phyloP scores from a whole-genome alignment of 495 filamentous ascomycete genomes.

The Hypoxylon perforatum region DNA sequence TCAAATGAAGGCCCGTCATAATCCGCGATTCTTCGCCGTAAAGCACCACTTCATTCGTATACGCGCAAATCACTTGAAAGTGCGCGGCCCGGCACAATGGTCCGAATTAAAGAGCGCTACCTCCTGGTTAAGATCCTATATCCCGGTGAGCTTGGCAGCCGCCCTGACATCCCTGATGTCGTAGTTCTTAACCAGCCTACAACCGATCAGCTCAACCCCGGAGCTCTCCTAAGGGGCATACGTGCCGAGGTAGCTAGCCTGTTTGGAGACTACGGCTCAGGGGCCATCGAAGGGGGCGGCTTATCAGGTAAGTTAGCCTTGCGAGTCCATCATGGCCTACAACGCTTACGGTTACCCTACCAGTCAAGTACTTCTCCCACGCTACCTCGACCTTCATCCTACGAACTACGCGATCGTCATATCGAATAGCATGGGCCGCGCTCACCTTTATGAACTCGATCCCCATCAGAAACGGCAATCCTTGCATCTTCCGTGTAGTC shows the following conservation, averaged over 20 bases:
- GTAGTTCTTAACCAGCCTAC: constrained; percentile 82
- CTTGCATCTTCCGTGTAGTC: constrained; percentile 86
- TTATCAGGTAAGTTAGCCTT: constrained; percentile 20
- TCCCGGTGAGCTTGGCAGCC: constrained; percentile 64
- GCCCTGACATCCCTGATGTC: constrained; percentile 60
- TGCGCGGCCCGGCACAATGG: too few relatives aligned
- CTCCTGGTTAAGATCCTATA: constrained; percentile 93
- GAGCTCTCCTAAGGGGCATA: constrained; percentile 72
- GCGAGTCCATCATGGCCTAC: constrained; percentile 14
- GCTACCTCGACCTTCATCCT: constrained; percentile 96
- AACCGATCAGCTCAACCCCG: constrained; percentile 69
- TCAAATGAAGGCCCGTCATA: too few relatives aligned
- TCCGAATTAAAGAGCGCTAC: constrained; percentile 94
- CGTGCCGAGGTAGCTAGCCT: constrained; percentile 73
- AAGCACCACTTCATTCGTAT: background rate
- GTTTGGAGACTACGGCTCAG: constrained; percentile 93
- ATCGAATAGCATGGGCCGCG: constrained; percentile 88
- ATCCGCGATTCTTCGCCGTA: background rate
- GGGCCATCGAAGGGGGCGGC: constrained; percentile 68
- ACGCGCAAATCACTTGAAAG: too few relatives aligned
- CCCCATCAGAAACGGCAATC: constrained; percentile 64
- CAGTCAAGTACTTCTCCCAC: constrained; percentile 91
- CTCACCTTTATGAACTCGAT: constrained; percentile 83
- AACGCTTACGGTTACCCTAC: constrained; percentile 27
- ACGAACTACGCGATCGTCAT: constrained; percentile 79